Conservation (phyloP, 2,329 filamentous ascomycete species). For the Venturia nashicola region DNA sequence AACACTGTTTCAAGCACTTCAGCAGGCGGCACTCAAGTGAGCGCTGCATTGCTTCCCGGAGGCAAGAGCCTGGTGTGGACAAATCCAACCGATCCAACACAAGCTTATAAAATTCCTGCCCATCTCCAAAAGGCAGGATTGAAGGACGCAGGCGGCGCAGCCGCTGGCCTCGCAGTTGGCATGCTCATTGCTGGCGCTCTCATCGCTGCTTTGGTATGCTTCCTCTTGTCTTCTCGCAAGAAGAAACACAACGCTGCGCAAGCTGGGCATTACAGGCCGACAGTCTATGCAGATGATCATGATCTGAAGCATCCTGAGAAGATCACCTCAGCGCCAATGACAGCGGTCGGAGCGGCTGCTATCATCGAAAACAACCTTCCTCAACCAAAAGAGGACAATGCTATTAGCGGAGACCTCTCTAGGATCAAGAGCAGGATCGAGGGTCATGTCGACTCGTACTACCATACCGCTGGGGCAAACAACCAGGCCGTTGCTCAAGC, state of each 20-base stretch:
- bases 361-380: slow-evolving; percentile 15
- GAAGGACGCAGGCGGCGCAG: too few species aligned
- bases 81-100: too few species aligned
- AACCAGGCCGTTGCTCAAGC: slow-evolving; percentile 16
- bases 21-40: too few species aligned
- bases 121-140: too few species aligned
- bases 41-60: too few species aligned
- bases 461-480: slow-evolving; percentile 16
- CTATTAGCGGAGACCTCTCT: slow-evolving; percentile 20
- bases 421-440: slow-evolving; percentile 23
- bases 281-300: not conserved
- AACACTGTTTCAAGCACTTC: too few species aligned
- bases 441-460: slow-evolving; percentile 26
- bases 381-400: slow-evolving; percentile 22
- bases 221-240: not conserved
- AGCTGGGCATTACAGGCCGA: not conserved
- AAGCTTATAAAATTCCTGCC: too few species aligned
- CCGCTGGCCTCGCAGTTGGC: too few species aligned
- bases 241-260: not conserved
- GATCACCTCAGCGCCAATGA: not conserved
- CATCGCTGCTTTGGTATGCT: not conserved
- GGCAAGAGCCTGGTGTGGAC: too few species aligned
- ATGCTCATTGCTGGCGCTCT: slow-evolving; percentile 20
- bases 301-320: not conserved
- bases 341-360: not conserved